Evolutionary conservation across 2,329 filamentous ascomycete genomes (phyloP).

Genomic region (Berkeleyomyces basicola): DNA sequence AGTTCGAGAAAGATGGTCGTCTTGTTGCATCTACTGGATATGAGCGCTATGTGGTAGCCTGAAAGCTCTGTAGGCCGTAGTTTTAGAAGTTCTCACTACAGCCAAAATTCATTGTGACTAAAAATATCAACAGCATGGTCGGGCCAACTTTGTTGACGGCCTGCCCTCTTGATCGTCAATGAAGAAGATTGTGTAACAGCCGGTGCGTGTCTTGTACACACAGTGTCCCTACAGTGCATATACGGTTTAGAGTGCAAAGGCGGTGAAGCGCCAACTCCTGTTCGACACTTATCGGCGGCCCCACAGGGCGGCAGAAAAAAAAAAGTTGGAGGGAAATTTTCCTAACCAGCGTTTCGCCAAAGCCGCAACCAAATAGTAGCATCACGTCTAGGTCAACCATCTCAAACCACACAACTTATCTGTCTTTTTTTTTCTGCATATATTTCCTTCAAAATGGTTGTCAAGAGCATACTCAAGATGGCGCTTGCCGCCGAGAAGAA

Average conservation of each 20-base stretch:
- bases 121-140: no score
- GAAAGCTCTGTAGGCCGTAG: no score
- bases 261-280: slow-evolving; percentile 11
- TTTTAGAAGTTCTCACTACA: no score
- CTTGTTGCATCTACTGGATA: no score
- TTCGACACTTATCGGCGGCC: neutral
- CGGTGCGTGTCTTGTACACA: no score
- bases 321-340: slow-evolving; percentile 11
- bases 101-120: no score
- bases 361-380: neutral
- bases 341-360: neutral
- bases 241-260: neutral
- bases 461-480: slow-evolving; percentile 34
- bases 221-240: neutral
- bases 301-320: slow-evolving; percentile 13
- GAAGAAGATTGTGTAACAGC: no score
- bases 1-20: no score
- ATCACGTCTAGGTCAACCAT: neutral
- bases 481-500: slow-evolving; percentile 39
- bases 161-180: no score
- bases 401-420: neutral
- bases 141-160: no score
- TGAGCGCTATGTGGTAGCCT: no score
- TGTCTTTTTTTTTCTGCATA: neutral
- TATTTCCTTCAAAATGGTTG: slow-evolving; percentile 21